Conservation (phyloP, 2,329 filamentous ascomycete species). For the Plenodomus lindquistii region DNA sequence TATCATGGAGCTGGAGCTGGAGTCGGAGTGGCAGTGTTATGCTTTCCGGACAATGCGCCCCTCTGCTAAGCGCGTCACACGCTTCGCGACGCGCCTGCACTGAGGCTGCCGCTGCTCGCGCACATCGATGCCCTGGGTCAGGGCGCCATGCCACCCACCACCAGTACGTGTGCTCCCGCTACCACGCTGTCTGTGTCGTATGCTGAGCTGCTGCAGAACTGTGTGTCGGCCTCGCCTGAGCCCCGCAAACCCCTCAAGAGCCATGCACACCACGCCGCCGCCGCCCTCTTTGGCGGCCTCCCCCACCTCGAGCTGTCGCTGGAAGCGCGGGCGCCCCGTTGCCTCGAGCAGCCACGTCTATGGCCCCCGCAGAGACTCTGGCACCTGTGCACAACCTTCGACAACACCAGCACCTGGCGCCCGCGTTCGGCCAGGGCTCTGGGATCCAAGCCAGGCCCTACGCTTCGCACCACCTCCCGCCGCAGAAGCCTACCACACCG, state of each 20-base stretch:
- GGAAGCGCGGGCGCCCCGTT: slow-evolving; percentile 26
- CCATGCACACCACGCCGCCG: slow-evolving; percentile 10
- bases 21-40: too few species aligned
- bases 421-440: not conserved
- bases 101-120: slow-evolving; percentile 12
- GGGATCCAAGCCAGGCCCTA: slow-evolving; percentile 8
- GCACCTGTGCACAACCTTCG: not conserved
- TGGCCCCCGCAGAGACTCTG: not conserved
- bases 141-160: not conserved
- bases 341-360: slow-evolving; percentile 1
- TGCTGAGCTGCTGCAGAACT: slow-evolving; percentile 2
- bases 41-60: slow-evolving; percentile 35
- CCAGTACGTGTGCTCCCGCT: not conserved
- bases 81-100: slow-evolving; percentile 16
- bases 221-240: not conserved
- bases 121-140: too few species aligned
- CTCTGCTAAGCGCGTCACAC: slow-evolving; percentile 28
- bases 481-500: not conserved
- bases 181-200: not conserved
- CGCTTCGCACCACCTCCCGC: slow-evolving; percentile 12
- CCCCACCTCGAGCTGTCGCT: slow-evolving; percentile 13
- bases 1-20: too few species aligned
- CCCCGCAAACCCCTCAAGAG: not conserved
- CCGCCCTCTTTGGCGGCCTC: slow-evolving; percentile 4
- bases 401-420: not conserved